Base-by-base conservation (phyloP, 1,139 yeast genomes). In the Trichomonascaceae sp. region DNA sequence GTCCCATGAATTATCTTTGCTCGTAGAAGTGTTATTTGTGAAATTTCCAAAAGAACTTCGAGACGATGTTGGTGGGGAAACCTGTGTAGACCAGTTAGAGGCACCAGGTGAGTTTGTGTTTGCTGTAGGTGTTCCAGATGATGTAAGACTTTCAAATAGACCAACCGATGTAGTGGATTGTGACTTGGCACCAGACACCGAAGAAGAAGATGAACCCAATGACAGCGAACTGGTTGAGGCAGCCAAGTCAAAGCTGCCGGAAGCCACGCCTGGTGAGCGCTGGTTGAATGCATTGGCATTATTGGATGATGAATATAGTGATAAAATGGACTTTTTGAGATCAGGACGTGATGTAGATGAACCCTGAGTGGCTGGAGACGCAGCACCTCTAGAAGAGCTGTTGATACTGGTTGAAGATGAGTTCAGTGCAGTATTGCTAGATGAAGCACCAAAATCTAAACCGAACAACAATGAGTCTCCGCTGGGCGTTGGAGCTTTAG, bases 281-380 rank as follows among this genome's bases (percentile, higher is more conserved):
- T 47, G 49, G 44, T 51, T 44, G 45, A 48, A 17, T 20, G 52
- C 15, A 46, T 56, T 24, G 49, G 62, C 20, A 47, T 61, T 43
- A 56, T 56, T 51, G 50, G 54, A 41, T 55, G 55, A 48, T 57
- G 97, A 85, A 68, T 93, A 93, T 56, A 93, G 77, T 19, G 97
- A 89, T 57, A 93, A 74, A 58, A 93, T 93, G 1, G 96, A 87
- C 71, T 88, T 88, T 67, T 93, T 93, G 68, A 93, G 78, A 66
- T 91, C 97, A n/a, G 86, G 84, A 57, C 87, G 74, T 18, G 75
- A 56, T 17, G 64, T 58, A 13, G 62, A 63, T 47, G 56, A 53
- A 17, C 62, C 43, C 22, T 53, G 22, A 54, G 46, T 30, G 22
- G 24, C 24, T 6, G 54, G 20, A 43, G 52, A 17, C 17, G 58